These are phyloP conservation scores for Lasiosphaeriaceae sp. DNA, from an alignment of 495 filamentous ascomycete genomes.

Conservation along the genomic window DNA sequence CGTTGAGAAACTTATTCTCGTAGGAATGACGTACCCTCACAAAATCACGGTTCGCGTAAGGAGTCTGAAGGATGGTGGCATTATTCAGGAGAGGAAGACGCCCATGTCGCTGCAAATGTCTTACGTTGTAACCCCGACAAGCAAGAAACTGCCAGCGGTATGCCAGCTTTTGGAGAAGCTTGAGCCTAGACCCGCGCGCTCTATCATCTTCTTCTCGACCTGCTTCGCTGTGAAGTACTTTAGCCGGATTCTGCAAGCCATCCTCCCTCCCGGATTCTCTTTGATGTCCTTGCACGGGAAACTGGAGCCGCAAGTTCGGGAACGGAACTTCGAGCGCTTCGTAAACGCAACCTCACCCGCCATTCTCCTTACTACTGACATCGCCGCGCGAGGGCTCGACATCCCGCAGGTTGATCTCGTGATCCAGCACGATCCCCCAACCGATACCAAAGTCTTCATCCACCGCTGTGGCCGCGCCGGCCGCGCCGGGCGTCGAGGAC, in stretches of 20 bases:
- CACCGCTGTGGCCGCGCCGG: slow-evolving; percentile 93
- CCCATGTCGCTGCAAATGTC: slow-evolving; percentile 88
- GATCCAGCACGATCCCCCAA: slow-evolving; percentile 86
- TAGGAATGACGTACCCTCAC: slow-evolving; percentile 89
- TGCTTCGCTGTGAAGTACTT: slow-evolving; percentile 96
- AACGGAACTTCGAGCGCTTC: slow-evolving; percentile 44
- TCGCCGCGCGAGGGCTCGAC: slow-evolving; percentile 78
- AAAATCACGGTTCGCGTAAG: slow-evolving; percentile 91
- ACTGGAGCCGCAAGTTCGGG: slow-evolving; percentile 66
- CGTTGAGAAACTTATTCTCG: slow-evolving; percentile 82
- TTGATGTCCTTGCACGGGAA: slow-evolving; percentile 88
- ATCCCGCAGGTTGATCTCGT: slow-evolving; percentile 95
- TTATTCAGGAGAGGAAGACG: slow-evolving; percentile 78
- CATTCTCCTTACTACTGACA: slow-evolving; percentile 67
- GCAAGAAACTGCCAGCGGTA: slow-evolving; percentile 71
- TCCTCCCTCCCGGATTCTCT: slow-evolving; percentile 60
- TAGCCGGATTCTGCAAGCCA: slow-evolving; percentile 63
- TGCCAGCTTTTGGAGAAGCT: slow-evolving; percentile 65
- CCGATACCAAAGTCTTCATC: slow-evolving; percentile 90
- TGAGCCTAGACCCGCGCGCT: slow-evolving; percentile 69
- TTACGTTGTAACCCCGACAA: slow-evolving; percentile 70
- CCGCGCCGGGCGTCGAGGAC: slow-evolving; percentile 77
- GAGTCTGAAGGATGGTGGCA: slow-evolving; percentile 51
- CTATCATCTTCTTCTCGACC: slow-evolving; percentile 92
- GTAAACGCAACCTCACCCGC: slow-evolving; percentile 62